Evolutionary conservation across 345 rosid species (phyloP).

Genomic region (Camelina hispida): DNA sequence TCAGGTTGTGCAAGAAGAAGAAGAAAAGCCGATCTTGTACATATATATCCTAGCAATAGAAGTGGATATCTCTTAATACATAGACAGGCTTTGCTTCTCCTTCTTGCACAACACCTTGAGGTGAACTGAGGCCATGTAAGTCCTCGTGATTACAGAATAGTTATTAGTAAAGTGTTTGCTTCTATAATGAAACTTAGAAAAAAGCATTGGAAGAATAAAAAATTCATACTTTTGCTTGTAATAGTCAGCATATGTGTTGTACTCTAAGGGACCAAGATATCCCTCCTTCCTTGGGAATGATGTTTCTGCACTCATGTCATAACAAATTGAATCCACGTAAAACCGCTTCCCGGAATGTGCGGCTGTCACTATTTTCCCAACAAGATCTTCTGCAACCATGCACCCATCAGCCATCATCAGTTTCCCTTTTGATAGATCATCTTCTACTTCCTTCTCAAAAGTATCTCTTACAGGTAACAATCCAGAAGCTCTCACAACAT

Average conservation of each 20-base stretch:
- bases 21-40: conserved; percentile 54
- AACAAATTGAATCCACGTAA: conserved; percentile 85
- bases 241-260: conserved; percentile 92
- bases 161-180: conserved; percentile 30
- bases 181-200: conserved; percentile 14
- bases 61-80: conserved; percentile 32
- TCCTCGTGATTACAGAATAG: conserved; percentile 34
- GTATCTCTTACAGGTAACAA: conserved; percentile 71
- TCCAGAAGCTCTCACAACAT: conserved; percentile 93
- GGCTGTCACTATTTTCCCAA: conserved; percentile 90
- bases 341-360: conserved; percentile 99
- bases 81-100: conserved; percentile 52
- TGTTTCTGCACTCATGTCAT: conserved; percentile 90
- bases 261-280: conserved; percentile 96
- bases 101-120: conserved; percentile 56
- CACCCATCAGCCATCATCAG: conserved; percentile 87
- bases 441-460: conserved; percentile 48
- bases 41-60: conserved; percentile 45
- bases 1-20: conserved; percentile 59
- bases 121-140: conserved; percentile 49
- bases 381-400: conserved; percentile 59
- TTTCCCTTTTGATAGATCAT: conserved; percentile 54
- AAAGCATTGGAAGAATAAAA: background rate
- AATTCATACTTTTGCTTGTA: conserved; percentile 86
- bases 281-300: conserved; percentile 99